phyloP scores from a whole-genome alignment of 2,329 filamentous ascomycete genomes.

The Keithomyces neogunnii region DNA sequence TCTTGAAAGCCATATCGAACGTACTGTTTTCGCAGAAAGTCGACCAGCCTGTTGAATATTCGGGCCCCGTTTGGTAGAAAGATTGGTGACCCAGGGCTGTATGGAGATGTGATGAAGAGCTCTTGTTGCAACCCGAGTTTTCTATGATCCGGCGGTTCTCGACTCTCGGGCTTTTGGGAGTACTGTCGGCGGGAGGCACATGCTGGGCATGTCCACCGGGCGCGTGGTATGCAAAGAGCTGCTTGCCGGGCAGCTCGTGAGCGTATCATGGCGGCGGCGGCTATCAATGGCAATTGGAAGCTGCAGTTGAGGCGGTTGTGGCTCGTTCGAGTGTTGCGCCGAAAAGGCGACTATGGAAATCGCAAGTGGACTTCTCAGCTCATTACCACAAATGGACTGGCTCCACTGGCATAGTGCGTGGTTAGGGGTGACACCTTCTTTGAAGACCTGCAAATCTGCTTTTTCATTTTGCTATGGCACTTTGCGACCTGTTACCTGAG shows the following conservation, averaged over 20 bases:
- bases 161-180: conserved; percentile 18
- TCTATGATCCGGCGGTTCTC: conserved; percentile 46
- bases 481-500: too few species aligned
- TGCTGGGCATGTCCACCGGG: conserved; percentile 22
- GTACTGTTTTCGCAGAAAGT: conserved; percentile 78
- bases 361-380: background rate
- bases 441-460: too few species aligned
- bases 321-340: background rate
- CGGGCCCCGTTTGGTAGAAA: conserved; percentile 75
- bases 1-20: conserved; percentile 79
- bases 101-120: conserved; percentile 69
- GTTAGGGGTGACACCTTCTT: background rate
- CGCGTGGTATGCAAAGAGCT: conserved; percentile 9
- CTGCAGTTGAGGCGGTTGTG: background rate
- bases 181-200: conserved; percentile 21
- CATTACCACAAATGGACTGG: conserved; percentile 3
- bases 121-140: conserved; percentile 57
- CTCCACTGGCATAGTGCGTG: background rate
- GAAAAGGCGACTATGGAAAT: background rate
- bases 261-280: conserved; percentile 19
- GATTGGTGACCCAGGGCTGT: conserved; percentile 79
- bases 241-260: conserved; percentile 14
- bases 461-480: too few species aligned
- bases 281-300: conserved; percentile 2
- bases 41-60: conserved; percentile 75